Percentiles rank a stretch among this genome's conserved stretches.
Evolutionary conservation across 352 stramenopile genomes (phyloP).

Genomic region (Globisporangium middletonii): DNA sequence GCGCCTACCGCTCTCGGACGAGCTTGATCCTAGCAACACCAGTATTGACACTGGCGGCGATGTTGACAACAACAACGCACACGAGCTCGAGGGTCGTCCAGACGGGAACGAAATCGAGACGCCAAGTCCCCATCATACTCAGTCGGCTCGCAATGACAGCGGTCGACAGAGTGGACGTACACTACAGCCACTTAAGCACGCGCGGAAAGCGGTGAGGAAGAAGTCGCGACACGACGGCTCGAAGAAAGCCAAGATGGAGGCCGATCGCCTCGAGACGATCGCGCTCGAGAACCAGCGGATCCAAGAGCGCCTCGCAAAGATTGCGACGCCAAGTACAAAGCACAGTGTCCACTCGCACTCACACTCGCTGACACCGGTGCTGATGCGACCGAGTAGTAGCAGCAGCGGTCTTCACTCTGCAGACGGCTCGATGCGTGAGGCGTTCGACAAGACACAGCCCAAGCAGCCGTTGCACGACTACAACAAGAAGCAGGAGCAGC

Average conservation of each 20-base stretch:
- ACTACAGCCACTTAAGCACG: slow-evolving; percentile 9
- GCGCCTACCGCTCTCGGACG: slow-evolving; percentile 8
- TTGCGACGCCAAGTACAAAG: slow-evolving; percentile 3
- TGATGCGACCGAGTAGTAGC: neutral
- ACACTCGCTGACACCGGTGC: too few species aligned
- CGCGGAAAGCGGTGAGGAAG: slow-evolving; percentile 8
- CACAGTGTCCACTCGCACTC: neutral
- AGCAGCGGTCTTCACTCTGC: slow-evolving; percentile 11
- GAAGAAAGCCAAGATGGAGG: slow-evolving; percentile 21
- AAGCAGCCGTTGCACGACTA: slow-evolving; percentile 30
- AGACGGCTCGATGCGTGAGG: neutral
- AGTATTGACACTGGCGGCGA: neutral
- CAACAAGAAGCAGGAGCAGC: slow-evolving; percentile 59
- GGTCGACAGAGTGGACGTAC: neutral
- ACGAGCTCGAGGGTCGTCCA: neutral
- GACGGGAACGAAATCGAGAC: neutral
- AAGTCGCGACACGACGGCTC: slow-evolving; percentile 10
- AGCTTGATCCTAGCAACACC: too few species aligned
- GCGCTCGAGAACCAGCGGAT: slow-evolving; percentile 24
- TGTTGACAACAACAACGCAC: neutral
- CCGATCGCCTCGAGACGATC: slow-evolving; percentile 14
- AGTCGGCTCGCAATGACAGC: neutral
- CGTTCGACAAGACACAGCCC: neutral
- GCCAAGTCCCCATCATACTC: neutral
- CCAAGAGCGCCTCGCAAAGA: slow-evolving; percentile 17